Percentiles rank a stretch among this genome's conserved stretches.
Conservation (phyloP, 2,329 filamentous ascomycete species). For the Aureobasidium sp. region DNA sequence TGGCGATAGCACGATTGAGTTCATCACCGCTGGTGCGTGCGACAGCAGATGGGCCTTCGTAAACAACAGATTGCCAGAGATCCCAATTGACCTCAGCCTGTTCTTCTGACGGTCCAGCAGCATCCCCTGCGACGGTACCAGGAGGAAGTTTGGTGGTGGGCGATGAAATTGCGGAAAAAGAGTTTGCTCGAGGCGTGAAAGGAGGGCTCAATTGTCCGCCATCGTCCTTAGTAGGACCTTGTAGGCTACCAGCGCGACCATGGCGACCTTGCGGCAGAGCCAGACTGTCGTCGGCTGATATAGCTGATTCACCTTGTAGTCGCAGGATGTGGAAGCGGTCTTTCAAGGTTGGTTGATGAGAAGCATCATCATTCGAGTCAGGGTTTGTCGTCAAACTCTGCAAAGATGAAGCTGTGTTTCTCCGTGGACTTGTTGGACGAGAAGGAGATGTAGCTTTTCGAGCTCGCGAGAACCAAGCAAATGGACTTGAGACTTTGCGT, state of each 20-base stretch:
- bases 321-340: conserved; percentile 74
- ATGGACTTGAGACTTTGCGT: conserved; percentile 80
- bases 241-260: conserved; percentile 36
- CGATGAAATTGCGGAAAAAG: conserved; percentile 23
- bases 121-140: conserved; percentile 77
- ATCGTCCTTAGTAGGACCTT: conserved; percentile 34
- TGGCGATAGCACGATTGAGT: conserved; percentile 82
- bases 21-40: conserved; percentile 83
- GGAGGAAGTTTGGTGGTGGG: conserved; percentile 63
- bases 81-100: conserved; percentile 88
- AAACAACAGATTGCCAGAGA: conserved; percentile 92
- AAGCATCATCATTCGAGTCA: conserved; percentile 54
- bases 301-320: conserved; percentile 46
- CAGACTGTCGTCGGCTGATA: conserved; percentile 15
- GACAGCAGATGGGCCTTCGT: conserved; percentile 84
- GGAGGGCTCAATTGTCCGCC: conserved; percentile 18
- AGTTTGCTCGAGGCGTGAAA: conserved; percentile 17
- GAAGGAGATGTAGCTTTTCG: conserved; percentile 50
- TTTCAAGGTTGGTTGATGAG: conserved; percentile 58
- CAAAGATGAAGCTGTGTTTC: conserved; percentile 75
- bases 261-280: conserved; percentile 18
- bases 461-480: conserved; percentile 69
- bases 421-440: conserved; percentile 39
- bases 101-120: conserved; percentile 68
- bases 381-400: conserved; percentile 73